phyloP scores from a whole-genome alignment of 2,329 filamentous ascomycete genomes.

The Colletotrichum agaves region DNA sequence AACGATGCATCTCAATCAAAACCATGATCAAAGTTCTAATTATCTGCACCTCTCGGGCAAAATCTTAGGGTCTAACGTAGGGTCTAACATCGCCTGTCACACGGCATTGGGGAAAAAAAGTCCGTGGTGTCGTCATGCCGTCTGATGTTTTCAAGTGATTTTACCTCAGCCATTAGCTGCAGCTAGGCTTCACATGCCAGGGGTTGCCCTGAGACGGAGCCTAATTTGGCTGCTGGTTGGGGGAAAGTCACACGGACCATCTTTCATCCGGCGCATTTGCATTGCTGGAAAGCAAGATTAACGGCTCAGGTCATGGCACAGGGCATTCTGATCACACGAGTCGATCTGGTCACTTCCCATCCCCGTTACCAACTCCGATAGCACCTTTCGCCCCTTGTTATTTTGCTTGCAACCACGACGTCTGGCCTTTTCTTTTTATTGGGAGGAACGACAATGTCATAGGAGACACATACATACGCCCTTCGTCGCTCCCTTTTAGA shows the following conservation, averaged over 20 bases:
- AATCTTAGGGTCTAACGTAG: background rate
- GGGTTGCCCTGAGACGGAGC: conserved; percentile 33
- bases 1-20: background rate
- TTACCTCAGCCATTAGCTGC: conserved; percentile 11
- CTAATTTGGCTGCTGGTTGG: conserved; percentile 17
- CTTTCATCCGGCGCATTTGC: conserved; percentile 35
- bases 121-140: conserved; percentile 30
- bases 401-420: conserved; percentile 14
- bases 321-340: conserved; percentile 35
- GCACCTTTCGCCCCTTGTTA: conserved; percentile 30
- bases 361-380: conserved; percentile 23
- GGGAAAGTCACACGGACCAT: conserved; percentile 20
- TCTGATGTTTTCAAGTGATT: conserved; percentile 22
- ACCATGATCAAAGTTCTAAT: background rate
- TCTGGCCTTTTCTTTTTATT: conserved; percentile 7
- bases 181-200: conserved; percentile 33
- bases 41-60: background rate
- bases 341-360: conserved; percentile 36
- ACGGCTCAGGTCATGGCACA: conserved; percentile 22
- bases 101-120: background rate
- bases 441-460: conserved; percentile 31
- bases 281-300: conserved; percentile 35
- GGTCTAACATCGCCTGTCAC: background rate
- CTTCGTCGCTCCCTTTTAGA: conserved; percentile 11
- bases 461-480: conserved; percentile 18